A percentile compares a stretch with the other conserved stretches of the same genome.
These are phyloP conservation scores for Aureobasidium melanogenum DNA, from an alignment of 2,329 filamentous ascomycete genomes.

Conservation along the genomic window DNA sequence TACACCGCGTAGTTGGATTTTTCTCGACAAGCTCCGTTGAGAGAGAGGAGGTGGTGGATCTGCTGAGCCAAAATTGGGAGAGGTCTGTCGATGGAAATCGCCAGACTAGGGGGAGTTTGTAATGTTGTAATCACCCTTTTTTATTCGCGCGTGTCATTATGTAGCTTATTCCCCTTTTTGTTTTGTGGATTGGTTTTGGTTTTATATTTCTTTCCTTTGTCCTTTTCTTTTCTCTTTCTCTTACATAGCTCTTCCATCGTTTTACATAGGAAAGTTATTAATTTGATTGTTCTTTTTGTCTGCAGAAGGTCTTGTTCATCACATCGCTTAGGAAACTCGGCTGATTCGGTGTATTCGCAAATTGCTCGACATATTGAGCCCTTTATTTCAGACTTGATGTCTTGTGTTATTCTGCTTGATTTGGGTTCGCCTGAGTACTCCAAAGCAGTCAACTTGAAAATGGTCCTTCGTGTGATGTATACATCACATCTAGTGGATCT, in stretches of 20 bases:
- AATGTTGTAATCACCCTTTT: slow-evolving; percentile 7
- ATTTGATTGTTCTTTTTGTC: background rate
- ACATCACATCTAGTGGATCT: too few relatives aligned
- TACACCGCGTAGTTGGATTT: background rate
- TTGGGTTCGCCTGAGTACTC: too few relatives aligned
- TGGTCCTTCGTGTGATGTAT: too few relatives aligned
- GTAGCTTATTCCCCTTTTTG: slow-evolving; percentile 5
- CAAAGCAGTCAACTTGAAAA: too few relatives aligned
- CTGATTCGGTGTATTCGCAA: too few relatives aligned
- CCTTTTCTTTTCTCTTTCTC: background rate
- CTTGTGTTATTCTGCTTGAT: too few relatives aligned
- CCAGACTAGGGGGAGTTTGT: background rate
- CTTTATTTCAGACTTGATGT: too few relatives aligned
- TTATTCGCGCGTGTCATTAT: background rate
- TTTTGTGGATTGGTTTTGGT: background rate
- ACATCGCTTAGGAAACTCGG: too few relatives aligned
- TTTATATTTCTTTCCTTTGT: background rate
- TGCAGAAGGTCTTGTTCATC: too few relatives aligned
- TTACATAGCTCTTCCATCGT: background rate
- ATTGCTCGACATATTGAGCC: too few relatives aligned
- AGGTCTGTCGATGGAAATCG: background rate
- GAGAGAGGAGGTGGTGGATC: background rate
- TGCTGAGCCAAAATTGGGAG: too few relatives aligned
- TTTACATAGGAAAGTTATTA: background rate
- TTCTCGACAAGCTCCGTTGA: background rate